Base-by-base conservation (phyloP, 192 early-diverging fungal genomes). In the Spizellomyces punctatus region DNA sequence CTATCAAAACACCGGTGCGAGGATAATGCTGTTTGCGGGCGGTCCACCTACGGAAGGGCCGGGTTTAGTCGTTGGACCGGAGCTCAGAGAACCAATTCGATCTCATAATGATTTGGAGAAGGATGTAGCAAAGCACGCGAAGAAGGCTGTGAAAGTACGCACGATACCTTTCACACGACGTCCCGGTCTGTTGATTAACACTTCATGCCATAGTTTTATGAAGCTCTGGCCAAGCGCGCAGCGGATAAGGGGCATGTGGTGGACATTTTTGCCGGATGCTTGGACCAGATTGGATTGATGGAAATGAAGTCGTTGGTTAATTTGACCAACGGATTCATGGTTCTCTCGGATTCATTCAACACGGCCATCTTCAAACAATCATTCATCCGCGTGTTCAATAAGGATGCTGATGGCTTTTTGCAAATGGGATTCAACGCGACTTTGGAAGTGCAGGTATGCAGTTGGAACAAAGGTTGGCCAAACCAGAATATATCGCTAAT, bases 91-190 rank as follows among this genome's bases (percentile, higher is more conserved):
- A 78, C 89, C 92, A 10, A 94, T 99, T 62, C 91, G 97, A 66
- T 94, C 95, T n/a, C 97, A 99, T 79, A 93, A 96, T 73, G 97
- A 99, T 67, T 91, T 99, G 63, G 96, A 98, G 67, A 97, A 95
- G 82, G 97, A 99, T 62, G 85, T 85, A 8, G 93, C 92, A 54
- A 90, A 93, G 71, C 89, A 99, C 78, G 93, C 90, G 74, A 95
- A 96, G 79, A 97, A 95, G 84, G 91, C 97, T 0, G 73, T 84
- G 57, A 98, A 98, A 81, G 90, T 89, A 81, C 48, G 46, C 43
- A 21, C 47, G 16, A 45, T 56, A 10, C 46, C 52, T 72, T 48
- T 50, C 1, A 57, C 22, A 16, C 9, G 2, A 9, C 19, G 9
- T 61, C 52, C n/a, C 50, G 9, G 41, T 12, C 42, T 22, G 7